Evolutionary conservation across 768 basidiomycete species (phyloP).

Genomic region (Psilocybe azurescens): DNA sequence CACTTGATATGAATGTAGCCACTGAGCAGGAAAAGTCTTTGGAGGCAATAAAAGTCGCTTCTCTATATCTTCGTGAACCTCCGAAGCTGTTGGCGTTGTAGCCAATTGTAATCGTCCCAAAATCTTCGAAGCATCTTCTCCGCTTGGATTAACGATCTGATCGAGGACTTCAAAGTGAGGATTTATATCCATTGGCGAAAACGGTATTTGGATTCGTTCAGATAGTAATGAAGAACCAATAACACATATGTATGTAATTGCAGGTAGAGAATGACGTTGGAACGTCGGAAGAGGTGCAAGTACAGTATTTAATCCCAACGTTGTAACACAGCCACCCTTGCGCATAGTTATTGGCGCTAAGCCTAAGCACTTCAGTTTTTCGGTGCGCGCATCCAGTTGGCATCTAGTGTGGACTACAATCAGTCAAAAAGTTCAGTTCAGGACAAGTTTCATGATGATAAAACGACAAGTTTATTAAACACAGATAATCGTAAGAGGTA

Average conservation of each 20-base stretch:
- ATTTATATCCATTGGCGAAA: conserved; percentile 13
- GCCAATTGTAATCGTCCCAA: conserved; percentile 65
- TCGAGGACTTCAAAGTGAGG: conserved; percentile 43
- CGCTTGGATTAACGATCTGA: conserved; percentile 50
- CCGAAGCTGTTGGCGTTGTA: conserved; percentile 58
- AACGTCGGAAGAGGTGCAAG: too few relatives aligned
- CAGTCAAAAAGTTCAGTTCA: too few relatives aligned
- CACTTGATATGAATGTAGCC: conserved; percentile 87
- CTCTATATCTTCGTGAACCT: conserved; percentile 75
- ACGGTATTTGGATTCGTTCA: neutral
- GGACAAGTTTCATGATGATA: too few relatives aligned
- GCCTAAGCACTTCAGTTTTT: neutral
- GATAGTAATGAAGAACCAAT: neutral
- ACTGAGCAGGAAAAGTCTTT: conserved; percentile 66
- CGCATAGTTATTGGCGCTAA: neutral
- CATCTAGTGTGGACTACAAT: too few relatives aligned
- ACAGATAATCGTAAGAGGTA: neutral
- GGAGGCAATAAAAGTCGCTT: conserved; percentile 75
- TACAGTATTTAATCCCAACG: neutral
- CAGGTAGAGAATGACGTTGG: neutral
- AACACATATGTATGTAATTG: neutral
- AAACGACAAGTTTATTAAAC: neutral
- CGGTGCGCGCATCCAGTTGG: too few relatives aligned
- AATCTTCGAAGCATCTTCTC: conserved; percentile 44
- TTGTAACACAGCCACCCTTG: neutral